Evolutionary conservation across 2,329 filamentous ascomycete species (phyloP).

Genomic region (Cryphonectria nitschkei): DNA sequence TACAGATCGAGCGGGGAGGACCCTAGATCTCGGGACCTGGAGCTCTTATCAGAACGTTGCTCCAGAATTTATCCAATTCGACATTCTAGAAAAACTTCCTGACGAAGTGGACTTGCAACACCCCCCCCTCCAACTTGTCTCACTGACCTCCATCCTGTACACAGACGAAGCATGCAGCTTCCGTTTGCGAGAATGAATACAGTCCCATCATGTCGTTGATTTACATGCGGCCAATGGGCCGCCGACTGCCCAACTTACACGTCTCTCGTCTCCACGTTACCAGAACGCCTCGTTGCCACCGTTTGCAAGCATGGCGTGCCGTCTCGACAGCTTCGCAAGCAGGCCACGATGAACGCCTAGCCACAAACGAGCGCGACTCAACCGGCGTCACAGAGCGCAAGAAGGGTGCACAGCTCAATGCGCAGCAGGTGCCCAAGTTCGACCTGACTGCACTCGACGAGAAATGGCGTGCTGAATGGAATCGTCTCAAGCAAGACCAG

Average conservation of each 20-base stretch:
- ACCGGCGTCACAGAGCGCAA: background rate
- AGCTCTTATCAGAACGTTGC: constrained; percentile 13
- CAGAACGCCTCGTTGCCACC: constrained; percentile 14
- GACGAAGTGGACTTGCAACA: constrained; percentile 20
- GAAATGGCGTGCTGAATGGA: constrained; percentile 58
- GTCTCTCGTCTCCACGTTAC: constrained; percentile 20
- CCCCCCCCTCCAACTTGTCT: background rate
- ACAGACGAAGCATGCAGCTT: constrained; percentile 23
- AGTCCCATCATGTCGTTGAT: constrained; percentile 36
- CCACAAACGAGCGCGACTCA: no score
- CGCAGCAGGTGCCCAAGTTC: constrained; percentile 37
- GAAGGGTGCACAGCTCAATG: background rate
- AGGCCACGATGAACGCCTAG: background rate
- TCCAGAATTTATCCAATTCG: constrained; percentile 8
- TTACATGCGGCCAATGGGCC: constrained; percentile 37
- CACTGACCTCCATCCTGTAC: background rate
- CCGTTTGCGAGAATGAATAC: constrained; percentile 29
- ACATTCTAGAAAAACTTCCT: constrained; percentile 7
- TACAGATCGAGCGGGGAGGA: constrained; percentile 4
- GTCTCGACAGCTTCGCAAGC: constrained; percentile 23
- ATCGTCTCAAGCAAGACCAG: constrained; percentile 29
- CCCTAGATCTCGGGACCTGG: constrained; percentile 6
- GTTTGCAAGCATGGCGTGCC: constrained; percentile 22
- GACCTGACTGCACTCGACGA: constrained; percentile 52
- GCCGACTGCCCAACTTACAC: constrained; percentile 32